Percentiles rank a stretch among this genome's conserved stretches.
These are phyloP conservation scores for Cystobasidium tubakii DNA, from an alignment of 768 basidiomycete genomes.

Conservation along the genomic window DNA sequence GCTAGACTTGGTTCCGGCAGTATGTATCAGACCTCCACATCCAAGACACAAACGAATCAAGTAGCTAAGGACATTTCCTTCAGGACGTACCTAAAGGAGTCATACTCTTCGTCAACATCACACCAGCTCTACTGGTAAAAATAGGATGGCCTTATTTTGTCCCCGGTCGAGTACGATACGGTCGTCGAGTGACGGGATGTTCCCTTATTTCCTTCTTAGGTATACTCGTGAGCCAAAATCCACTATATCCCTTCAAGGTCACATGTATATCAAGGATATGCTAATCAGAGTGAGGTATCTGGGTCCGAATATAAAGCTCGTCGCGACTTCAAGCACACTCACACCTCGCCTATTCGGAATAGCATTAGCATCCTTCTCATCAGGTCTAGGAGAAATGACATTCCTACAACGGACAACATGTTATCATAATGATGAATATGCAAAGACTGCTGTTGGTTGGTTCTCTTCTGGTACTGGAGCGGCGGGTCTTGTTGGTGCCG, in stretches of 20 bases:
- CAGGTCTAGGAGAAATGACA: slow-evolving; percentile 87
- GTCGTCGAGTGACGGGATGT: slow-evolving; percentile 66
- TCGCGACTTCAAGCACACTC: slow-evolving; percentile 66
- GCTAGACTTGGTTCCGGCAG: slow-evolving; percentile 76
- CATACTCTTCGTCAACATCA: slow-evolving; percentile 90
- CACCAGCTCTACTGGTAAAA: slow-evolving; percentile 78
- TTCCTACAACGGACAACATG: slow-evolving; percentile 67
- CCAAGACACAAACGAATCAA: too few species aligned
- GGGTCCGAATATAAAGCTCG: too few species aligned
- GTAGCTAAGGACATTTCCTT: too few species aligned
- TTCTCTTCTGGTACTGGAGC: slow-evolving; percentile 92
- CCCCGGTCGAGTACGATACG: slow-evolving; percentile 71
- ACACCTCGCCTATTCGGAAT: slow-evolving; percentile 72
- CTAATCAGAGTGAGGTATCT: too few species aligned
- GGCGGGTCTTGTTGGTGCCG: slow-evolving; percentile 85
- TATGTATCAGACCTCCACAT: background rate
- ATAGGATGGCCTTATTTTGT: slow-evolving; percentile 86
- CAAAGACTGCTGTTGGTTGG: slow-evolving; percentile 77
- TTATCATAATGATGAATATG: slow-evolving; percentile 57
- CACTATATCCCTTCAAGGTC: too few species aligned
- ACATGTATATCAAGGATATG: too few species aligned
- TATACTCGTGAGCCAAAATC: slow-evolving; percentile 83
- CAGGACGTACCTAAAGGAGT: slow-evolving; percentile 56
- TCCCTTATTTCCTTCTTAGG: slow-evolving; percentile 68
- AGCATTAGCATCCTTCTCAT: slow-evolving; percentile 74